Evolutionary conservation across 495 filamentous ascomycete species (phyloP), one percentile per base, ranked within the genome.

Genomic region (Corynascus novoguineensis): DNA sequence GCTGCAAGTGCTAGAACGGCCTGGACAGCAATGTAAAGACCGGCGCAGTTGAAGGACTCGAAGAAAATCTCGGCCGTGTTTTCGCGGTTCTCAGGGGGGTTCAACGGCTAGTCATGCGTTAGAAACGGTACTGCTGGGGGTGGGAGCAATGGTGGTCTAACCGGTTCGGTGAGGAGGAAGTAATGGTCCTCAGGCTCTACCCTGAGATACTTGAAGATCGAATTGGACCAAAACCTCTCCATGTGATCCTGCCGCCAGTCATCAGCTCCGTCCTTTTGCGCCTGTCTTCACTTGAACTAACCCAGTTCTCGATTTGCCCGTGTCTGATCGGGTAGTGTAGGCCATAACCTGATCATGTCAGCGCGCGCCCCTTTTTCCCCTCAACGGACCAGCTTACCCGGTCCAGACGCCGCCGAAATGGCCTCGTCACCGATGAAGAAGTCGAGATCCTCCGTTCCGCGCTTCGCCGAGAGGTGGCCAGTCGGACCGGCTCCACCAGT

Each of bases 11-110:
- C 93, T 49, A 98, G 85, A 21, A 98, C 93, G 14, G 93, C 93
- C 75, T 98, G 93, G 10, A 98, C 93, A 40, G 95, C 93, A 64
- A 98, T 98, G 74, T 98, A 98, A 37, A 98, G 86, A 72, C 93
- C 93, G 54, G 93, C 92, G 74, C 93, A 97, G 72, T 98, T 98
- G 79, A 97, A 98, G 17, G 92, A 96, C 68, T 98, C 93, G 76
- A 98, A 98, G 87, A 98, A 96, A 73, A 98, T 97, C 71, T 98
- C 93, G 71, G 93, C 93, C 21, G 93, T 97, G 71, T 97, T 97
- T 71, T 98, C 93, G 61, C 93, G 91, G 73, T 97, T 97, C 77
- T 98, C 93, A 19, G 93, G 93, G 25, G 93, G 93, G 74, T 98
- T 97, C 57, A 97, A 81, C 55, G 93, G 95, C 89, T 97, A 63